Conservation (phyloP, 805 yeast species). For the Lachancea cidri region DNA sequence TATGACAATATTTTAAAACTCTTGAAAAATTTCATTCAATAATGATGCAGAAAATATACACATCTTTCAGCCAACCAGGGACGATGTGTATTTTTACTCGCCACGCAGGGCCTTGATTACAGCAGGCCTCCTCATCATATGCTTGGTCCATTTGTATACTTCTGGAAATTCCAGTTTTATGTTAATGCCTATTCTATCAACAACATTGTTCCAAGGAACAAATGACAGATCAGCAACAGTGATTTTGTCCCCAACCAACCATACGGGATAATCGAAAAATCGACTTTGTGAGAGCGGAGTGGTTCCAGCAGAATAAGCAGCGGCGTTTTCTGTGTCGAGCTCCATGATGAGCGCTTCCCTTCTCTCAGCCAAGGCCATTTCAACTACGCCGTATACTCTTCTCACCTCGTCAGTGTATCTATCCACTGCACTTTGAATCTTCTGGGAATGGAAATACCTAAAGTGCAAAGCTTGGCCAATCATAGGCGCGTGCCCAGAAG, state of each 20-base stretch:
- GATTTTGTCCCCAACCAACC: slow-evolving; percentile 84
- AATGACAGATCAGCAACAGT: slow-evolving; percentile 88
- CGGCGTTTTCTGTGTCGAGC: slow-evolving; percentile 79
- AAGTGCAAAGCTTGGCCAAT: slow-evolving; percentile 95
- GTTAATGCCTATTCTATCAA: slow-evolving; percentile 86
- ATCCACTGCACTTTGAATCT: slow-evolving; percentile 84
- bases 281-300: slow-evolving; percentile 80
- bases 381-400: slow-evolving; percentile 88
- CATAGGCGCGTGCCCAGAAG: slow-evolving; percentile 98
- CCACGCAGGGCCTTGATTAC: slow-evolving; percentile 83
- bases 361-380: slow-evolving; percentile 90
- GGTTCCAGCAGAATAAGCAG: slow-evolving; percentile 81
- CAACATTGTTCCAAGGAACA: slow-evolving; percentile 97
- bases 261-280: slow-evolving; percentile 87
- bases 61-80: background rate
- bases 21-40: background rate
- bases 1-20: too few relatives aligned
- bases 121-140: slow-evolving; percentile 93
- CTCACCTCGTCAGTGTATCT: slow-evolving; percentile 89
- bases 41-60: background rate
- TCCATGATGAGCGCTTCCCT: slow-evolving; percentile 89
- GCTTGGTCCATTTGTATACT: slow-evolving; percentile 92
- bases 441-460: slow-evolving; percentile 80
- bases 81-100: slow-evolving; percentile 32
- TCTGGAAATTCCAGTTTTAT: slow-evolving; percentile 87